phyloP scores from a whole-genome alignment of 495 filamentous ascomycete genomes.

The Aspergillus steynii region DNA sequence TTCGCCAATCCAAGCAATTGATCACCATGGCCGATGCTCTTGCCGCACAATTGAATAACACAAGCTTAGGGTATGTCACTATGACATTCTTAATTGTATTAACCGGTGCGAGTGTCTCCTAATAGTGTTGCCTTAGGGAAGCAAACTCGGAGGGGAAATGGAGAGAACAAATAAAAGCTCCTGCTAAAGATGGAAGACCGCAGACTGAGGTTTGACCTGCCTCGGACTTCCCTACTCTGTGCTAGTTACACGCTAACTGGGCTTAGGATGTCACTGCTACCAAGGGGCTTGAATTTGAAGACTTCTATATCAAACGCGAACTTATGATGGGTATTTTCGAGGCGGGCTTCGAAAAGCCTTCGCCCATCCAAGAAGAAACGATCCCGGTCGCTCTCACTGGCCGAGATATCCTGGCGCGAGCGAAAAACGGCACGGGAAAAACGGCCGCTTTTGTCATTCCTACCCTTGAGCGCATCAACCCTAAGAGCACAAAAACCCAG shows the following conservation, averaged over 20 bases:
- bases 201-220: slow-evolving; percentile 80
- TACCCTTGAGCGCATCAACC: slow-evolving; percentile 91
- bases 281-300: slow-evolving; percentile 96
- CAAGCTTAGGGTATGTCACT: slow-evolving; percentile 64
- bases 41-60: slow-evolving; percentile 67
- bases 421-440: slow-evolving; percentile 98
- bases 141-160: slow-evolving; percentile 62
- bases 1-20: background rate
- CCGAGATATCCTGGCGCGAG: slow-evolving; percentile 90
- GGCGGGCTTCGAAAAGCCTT: slow-evolving; percentile 97
- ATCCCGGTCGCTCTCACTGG: slow-evolving; percentile 96
- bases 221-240: slow-evolving; percentile 1
- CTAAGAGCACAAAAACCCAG: slow-evolving; percentile 92
- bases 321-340: slow-evolving; percentile 99
- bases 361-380: slow-evolving; percentile 97
- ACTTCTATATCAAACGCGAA: slow-evolving; percentile 91
- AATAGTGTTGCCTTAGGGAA: slow-evolving; percentile 41
- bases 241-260: slow-evolving; percentile 19
- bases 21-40: slow-evolving; percentile 59
- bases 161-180: slow-evolving; percentile 76
- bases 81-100: background rate
- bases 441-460: slow-evolving; percentile 98
- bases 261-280: slow-evolving; percentile 92
- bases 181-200: slow-evolving; percentile 79
- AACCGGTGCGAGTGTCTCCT: background rate